Evolutionary conservation across 495 filamentous ascomycete genomes (phyloP).

Genomic region (Collariella sp.): DNA sequence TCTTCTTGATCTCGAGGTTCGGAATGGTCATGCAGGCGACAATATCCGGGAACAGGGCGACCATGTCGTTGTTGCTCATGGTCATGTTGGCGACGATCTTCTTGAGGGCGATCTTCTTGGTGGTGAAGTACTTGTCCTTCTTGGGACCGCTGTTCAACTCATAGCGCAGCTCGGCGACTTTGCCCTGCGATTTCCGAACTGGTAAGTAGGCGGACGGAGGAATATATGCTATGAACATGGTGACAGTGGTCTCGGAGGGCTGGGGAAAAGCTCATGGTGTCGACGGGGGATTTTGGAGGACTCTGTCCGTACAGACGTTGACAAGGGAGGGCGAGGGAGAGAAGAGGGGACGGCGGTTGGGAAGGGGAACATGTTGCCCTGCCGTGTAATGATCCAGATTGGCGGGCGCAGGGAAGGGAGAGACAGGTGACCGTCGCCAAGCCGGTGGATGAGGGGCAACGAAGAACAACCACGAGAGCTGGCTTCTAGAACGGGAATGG

Average conservation of each 20-base stretch:
- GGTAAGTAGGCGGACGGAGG: slow-evolving; percentile 36
- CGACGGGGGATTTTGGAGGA: not conserved
- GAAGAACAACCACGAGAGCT: not conserved
- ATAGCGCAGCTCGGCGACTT: slow-evolving; percentile 92
- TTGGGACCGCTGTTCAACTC: slow-evolving; percentile 91
- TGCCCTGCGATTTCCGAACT: slow-evolving; percentile 63
- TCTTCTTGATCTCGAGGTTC: slow-evolving; percentile 98
- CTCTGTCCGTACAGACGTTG: too few species aligned
- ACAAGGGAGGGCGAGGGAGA: not conserved
- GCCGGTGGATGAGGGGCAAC: slow-evolving; percentile 1
- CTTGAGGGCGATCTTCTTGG: slow-evolving; percentile 98
- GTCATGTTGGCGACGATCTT: slow-evolving; percentile 99
- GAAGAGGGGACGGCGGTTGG: not conserved
- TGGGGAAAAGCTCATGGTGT: slow-evolving; percentile 24
- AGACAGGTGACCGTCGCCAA: not conserved
- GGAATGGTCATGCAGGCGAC: slow-evolving; percentile 89
- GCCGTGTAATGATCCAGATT: too few species aligned
- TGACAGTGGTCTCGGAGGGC: slow-evolving; percentile 5
- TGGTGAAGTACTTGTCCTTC: slow-evolving; percentile 95
- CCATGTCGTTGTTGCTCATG: slow-evolving; percentile 99
- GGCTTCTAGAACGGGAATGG: not conserved
- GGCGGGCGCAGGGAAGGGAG: not conserved
- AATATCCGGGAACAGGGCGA: slow-evolving; percentile 91
- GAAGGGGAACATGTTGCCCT: not conserved
- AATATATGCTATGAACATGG: slow-evolving; percentile 45